Conservation (phyloP, 208 protist genomes). For the Trypanosoma cruzi region DNA sequence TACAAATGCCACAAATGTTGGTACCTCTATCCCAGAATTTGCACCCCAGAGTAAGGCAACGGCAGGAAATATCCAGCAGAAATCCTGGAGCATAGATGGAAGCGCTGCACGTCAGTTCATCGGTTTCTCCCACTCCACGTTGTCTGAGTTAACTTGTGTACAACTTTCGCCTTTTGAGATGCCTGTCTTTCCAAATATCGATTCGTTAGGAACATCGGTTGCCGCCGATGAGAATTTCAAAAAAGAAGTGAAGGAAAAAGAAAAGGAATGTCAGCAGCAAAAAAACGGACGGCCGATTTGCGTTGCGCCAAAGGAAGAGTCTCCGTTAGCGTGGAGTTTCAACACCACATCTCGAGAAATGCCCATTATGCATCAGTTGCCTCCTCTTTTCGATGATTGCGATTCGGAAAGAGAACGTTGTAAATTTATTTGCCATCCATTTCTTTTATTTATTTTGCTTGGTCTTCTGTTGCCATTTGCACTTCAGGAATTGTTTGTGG, state of each 20-base stretch:
- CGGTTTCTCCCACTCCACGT: background rate
- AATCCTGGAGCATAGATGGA: background rate
- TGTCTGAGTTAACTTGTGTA: slow-evolving; percentile 11
- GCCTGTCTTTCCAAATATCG: slow-evolving; percentile 2
- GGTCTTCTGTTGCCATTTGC: slow-evolving; percentile 10
- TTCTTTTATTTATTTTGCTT: slow-evolving; percentile 12
- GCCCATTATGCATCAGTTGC: background rate
- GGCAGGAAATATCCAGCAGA: no score
- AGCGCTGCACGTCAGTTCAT: background rate
- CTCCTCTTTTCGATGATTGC: background rate
- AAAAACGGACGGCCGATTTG: background rate
- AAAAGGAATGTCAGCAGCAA: background rate
- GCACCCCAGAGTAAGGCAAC: no score
- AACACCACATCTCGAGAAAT: no score
- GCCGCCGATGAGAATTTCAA: background rate
- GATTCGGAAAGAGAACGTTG: background rate
- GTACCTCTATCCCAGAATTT: no score
- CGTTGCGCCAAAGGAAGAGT: background rate
- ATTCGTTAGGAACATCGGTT: background rate
- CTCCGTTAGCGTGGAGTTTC: background rate
- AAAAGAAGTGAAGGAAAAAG: background rate
- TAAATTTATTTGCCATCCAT: background rate
- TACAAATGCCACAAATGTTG: background rate
- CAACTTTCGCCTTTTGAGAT: slow-evolving; percentile 5
- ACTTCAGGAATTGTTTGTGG: slow-evolving; percentile 19